phyloP scores from a whole-genome alignment of 441 rosid genomes.

The Erodium moschatum region DNA sequence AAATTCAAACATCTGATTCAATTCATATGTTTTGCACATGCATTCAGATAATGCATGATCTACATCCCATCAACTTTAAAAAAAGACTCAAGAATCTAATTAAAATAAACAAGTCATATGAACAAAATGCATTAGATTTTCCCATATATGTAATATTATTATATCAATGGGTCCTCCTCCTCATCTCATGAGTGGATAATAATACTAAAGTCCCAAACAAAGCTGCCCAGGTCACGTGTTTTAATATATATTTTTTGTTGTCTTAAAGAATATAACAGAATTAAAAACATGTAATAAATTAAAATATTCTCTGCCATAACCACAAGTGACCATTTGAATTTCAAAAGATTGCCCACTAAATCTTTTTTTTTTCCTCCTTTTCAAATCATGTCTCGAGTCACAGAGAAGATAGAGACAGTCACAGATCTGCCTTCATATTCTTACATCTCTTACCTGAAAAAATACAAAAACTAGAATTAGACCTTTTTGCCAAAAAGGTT shows the following conservation, averaged over 20 bases:
- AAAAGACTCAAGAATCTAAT: not conserved
- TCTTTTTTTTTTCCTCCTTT: not conserved
- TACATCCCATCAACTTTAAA: conserved; percentile 3
- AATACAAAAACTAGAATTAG: not conserved
- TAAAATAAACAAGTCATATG: not conserved
- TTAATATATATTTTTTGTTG: not conserved
- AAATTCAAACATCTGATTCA: too few species aligned
- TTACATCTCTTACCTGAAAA: not conserved
- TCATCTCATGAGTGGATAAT: not conserved
- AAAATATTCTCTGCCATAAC: not conserved
- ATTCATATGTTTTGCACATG: not conserved
- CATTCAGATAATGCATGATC: not conserved
- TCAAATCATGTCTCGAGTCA: not conserved
- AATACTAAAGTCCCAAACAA: not conserved
- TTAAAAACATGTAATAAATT: not conserved
- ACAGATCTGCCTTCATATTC: not conserved
- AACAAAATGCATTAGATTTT: not conserved
- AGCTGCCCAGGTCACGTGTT: not conserved
- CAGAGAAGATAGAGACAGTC: not conserved
- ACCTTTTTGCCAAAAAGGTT: not conserved
- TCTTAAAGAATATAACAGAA: not conserved
- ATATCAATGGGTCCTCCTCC: not conserved
- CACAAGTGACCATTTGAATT: not conserved
- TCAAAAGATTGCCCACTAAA: not conserved
- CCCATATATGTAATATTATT: not conserved